Percentiles rank a stretch among this genome's conserved stretches.
Conservation (phyloP, 305 asterid genomes). For the Stenogyne calaminthoides region DNA sequence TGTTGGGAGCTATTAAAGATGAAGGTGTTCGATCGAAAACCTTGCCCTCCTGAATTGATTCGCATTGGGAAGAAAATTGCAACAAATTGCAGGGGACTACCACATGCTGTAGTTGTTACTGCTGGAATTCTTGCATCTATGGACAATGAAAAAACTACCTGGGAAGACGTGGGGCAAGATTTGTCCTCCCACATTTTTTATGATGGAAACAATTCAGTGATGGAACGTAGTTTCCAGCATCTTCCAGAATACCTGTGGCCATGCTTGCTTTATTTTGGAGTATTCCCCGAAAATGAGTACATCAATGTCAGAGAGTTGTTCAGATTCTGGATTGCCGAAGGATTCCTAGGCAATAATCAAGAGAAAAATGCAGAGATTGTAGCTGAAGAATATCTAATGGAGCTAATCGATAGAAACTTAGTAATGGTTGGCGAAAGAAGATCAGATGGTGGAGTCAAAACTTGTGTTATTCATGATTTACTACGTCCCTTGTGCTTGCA, state of each 20-base stretch:
- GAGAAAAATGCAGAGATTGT: background rate
- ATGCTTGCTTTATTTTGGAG: conserved; percentile 44
- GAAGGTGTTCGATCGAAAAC: background rate
- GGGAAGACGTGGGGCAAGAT: conserved; percentile 9
- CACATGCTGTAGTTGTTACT: conserved; percentile 26
- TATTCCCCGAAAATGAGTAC: conserved; percentile 27
- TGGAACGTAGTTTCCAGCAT: background rate
- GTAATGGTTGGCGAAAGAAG: background rate
- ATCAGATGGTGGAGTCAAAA: conserved; percentile 1
- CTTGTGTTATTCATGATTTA: background rate
- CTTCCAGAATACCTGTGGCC: conserved; percentile 32
- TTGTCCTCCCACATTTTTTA: background rate
- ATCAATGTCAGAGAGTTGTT: background rate
- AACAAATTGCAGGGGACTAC: conserved; percentile 19
- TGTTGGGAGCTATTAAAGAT: conserved; percentile 25
- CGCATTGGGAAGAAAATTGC: too few relatives aligned
- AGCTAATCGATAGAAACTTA: background rate
- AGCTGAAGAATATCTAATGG: background rate
- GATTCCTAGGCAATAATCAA: background rate
- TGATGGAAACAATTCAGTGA: conserved; percentile 6
- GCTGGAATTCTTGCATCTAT: conserved; percentile 25
- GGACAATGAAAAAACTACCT: background rate
- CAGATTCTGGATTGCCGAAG: conserved; percentile 3
- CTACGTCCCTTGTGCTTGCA: background rate
- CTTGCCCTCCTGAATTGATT: background rate